Base-by-base conservation (phyloP, 768 basidiomycete species). In the Termitomyces heimii region DNA sequence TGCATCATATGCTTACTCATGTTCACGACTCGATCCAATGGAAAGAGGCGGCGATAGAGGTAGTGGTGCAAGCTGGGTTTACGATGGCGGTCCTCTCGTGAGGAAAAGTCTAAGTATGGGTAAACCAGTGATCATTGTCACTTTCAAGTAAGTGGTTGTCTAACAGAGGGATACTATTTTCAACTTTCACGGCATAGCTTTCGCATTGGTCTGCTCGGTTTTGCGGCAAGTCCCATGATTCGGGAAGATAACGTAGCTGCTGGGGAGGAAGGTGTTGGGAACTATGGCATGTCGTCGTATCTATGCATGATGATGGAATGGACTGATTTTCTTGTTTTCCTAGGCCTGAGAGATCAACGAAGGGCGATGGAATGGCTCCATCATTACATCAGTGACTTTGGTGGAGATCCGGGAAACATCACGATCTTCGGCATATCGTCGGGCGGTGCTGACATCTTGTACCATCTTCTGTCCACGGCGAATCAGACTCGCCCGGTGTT, bases 191-290 rank as follows among this genome's bases (percentile, higher is more conserved):
- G 34, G n/a, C 22, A 24, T 58, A 91, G 89, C 69, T 92, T 85
- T 68, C 88, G 89, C 16, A 71, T 92, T 28, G 90, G 90, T 39
- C 70, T 91, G 42, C 79, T 92, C 64, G 89, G 90, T 24, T 89
- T 83, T 56, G 88, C 87, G n/a, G 85, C 84, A 7, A 82, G 82
- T 57, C 75, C 78, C 32, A 77, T 80, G 45, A 76, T 92, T 52
- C 77, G 77, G 40, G 86, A 87, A 54, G 88, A 90, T 66, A 89
- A 89, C 71, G 74, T 73, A 53, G 68, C 70, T 26, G 80, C 77
- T 18, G 86, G 86, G 26, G 86, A 89, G 40, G 77, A 82, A 54
- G 89, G 89, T 18, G 82, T 84, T 18, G 89, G 89, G 10, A 92
- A 92, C 71, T 92, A 88, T 63, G 89, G 88, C 82, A 64, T 39